Evolutionary conservation across 23 red algal species (phyloP), one percentile per base, ranked within the genome.

Genomic region (Gracilaria gracilis): DNA sequence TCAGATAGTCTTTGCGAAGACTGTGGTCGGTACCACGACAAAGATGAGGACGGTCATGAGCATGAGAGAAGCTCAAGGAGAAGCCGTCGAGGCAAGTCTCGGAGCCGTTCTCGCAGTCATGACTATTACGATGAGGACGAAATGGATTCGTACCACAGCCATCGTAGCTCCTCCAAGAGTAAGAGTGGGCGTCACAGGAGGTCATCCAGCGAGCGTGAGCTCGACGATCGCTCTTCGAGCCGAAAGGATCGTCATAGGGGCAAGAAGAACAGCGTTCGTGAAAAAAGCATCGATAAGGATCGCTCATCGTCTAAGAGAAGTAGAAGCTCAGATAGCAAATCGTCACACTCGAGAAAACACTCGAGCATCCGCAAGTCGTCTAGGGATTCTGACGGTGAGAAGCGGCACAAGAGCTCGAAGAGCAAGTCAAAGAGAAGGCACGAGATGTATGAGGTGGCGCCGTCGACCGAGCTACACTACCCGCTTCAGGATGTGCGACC

Each of bases 271-370:
- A 54, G 82, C 42, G 65, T 57, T 19, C 59, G 82, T 4, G 82
- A 86, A 8, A 66, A 40, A 19, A 72, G 82, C 44, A 31, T 53
- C 19, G 82, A 86, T n/a, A 44, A 61, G 23, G 82, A 86, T 59
- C 61, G 61, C 35, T 74, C 82, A 32, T 70, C 58, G 37, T 86
- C 82, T 57, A 86, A 71, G 47, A 69, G 82, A 69, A 86, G 61
- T 31, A 44, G 64, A 57, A 54, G 65, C 65, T 44, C 64, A 4
- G 65, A 86, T 9, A 61, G 65, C 33, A 86, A 86, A 62, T 62
- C 34, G 16, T 86, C 82, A 14, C 82, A 86, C 65, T 37, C 61
- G 46, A 86, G 64, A 70, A 49, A 53, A 27, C 61, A 40, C 24
- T 69, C 47, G 38, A 54, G 37, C 16, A 70, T 65, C 1, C 59